Conservation (phyloP, 2,329 filamentous ascomycete species). For the Chrysosporium keratinophilum region DNA sequence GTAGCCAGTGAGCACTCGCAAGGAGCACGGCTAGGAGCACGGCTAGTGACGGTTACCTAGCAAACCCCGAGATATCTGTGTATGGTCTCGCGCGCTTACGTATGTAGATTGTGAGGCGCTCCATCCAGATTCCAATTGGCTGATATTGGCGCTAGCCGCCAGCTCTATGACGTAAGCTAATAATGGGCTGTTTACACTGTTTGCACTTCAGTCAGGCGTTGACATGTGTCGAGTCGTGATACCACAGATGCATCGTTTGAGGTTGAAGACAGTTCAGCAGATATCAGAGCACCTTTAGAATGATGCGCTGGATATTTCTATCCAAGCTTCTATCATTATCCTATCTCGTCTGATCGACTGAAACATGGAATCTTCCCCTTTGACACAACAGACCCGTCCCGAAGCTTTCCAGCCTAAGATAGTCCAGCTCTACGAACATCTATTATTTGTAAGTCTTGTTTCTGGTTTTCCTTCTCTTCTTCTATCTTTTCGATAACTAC, state of each 20-base stretch:
- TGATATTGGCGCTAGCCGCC: background rate
- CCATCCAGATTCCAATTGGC: background rate
- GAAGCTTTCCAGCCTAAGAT: conserved; percentile 92
- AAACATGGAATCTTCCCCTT: conserved; percentile 75
- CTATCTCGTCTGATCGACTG: background rate
- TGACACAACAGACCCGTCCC: conserved; percentile 84
- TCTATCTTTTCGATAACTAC: background rate
- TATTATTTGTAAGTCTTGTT: conserved; percentile 52
- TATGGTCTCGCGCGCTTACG: no score
- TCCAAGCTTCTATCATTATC: background rate
- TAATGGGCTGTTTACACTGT: background rate
- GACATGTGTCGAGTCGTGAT: background rate
- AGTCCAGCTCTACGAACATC: conserved; percentile 71
- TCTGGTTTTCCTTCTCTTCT: background rate
- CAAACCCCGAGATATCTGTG: no score
- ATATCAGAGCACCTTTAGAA: background rate
- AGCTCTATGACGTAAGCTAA: background rate
- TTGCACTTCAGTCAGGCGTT: background rate
- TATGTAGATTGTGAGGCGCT: no score
- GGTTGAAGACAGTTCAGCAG: background rate
- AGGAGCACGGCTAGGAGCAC: no score
- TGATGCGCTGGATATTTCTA: background rate
- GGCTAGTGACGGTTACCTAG: no score
- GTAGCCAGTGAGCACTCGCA: no score
- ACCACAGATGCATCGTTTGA: background rate